These are phyloP conservation scores for Haplosporangium sp. DNA, from an alignment of 371 early-diverging fungal genomes.

Conservation along the genomic window DNA sequence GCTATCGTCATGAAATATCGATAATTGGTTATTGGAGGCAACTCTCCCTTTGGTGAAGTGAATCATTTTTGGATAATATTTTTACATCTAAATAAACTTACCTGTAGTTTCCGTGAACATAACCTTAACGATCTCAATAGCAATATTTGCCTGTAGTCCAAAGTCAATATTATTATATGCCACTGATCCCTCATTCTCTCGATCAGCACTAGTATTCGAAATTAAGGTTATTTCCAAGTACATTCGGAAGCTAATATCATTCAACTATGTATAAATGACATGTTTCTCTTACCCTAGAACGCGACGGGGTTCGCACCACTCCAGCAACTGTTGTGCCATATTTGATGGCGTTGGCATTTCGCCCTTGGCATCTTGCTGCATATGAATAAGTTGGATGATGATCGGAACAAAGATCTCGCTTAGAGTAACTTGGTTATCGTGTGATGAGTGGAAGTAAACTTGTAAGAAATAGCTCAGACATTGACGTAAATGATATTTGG, in stretches of 20 bases:
- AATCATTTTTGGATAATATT: neutral
- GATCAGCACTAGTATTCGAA: conserved; percentile 29
- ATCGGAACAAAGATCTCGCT: conserved; percentile 36
- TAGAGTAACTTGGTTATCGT: conserved; percentile 68
- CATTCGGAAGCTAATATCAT: neutral
- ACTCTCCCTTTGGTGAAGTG: neutral
- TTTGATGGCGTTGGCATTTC: conserved; percentile 34
- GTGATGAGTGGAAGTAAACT: conserved; percentile 79
- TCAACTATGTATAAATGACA: neutral
- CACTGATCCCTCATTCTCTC: conserved; percentile 15
- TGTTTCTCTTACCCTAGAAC: conserved; percentile 33
- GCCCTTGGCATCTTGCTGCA: conserved; percentile 24
- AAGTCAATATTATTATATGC: conserved; percentile 25
- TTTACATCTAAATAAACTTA: conserved; percentile 9
- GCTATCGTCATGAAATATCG: conserved; percentile 2
- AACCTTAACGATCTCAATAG: conserved; percentile 37
- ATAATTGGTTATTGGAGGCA: neutral
- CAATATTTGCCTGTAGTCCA: conserved; percentile 42
- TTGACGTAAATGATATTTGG: conserved; percentile 78
- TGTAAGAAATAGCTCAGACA: conserved; percentile 90
- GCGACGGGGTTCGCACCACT: conserved; percentile 52
- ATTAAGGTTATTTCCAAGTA: neutral
- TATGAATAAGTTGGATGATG: conserved; percentile 36
- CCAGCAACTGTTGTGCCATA: conserved; percentile 49
- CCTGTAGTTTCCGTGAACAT: conserved; percentile 37